A percentile compares a stretch with the other conserved stretches of the same genome.
phyloP scores from a whole-genome alignment of 352 stramenopile genomes.

The Globisporangium nunn region DNA sequence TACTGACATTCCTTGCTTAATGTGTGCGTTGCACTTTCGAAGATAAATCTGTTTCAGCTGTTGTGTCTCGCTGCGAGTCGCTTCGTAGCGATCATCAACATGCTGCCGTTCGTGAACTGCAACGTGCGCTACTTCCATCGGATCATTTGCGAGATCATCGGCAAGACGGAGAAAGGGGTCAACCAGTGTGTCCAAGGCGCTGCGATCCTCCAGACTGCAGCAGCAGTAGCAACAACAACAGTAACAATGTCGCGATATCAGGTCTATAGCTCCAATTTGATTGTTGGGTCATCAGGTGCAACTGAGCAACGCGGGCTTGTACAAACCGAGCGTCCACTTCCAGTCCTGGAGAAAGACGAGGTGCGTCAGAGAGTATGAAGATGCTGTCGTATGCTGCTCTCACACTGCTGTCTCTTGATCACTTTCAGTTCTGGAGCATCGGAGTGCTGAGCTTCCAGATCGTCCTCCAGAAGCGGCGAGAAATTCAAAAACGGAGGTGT shows the following conservation, averaged over 20 bases:
- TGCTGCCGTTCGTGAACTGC: slow-evolving; percentile 44
- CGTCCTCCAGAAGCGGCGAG: slow-evolving; percentile 14
- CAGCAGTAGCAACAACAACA: background rate
- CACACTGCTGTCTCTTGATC: background rate
- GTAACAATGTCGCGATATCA: too few relatives aligned
- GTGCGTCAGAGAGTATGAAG: background rate
- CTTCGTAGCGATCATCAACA: slow-evolving; percentile 44
- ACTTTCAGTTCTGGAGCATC: slow-evolving; percentile 30
- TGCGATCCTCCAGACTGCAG: background rate
- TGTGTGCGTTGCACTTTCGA: background rate
- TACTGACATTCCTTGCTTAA: too few relatives aligned
- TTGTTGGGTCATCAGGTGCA: background rate
- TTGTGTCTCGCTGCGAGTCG: slow-evolving; percentile 35
- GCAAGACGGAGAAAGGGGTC: slow-evolving; percentile 42
- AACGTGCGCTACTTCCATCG: slow-evolving; percentile 35
- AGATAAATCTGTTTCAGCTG: slow-evolving; percentile 63
- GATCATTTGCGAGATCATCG: slow-evolving; percentile 26
- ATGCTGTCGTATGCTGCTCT: background rate
- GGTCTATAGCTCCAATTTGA: too few relatives aligned
- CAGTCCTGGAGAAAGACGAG: background rate
- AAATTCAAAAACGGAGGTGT: slow-evolving; percentile 4
- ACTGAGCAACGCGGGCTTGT: too few relatives aligned
- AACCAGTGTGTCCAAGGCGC: slow-evolving; percentile 22
- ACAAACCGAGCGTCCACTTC: background rate
- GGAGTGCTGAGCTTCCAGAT: slow-evolving; percentile 34